Conservation (phyloP, 2,329 filamentous ascomycete genomes). For the Sarocladiaceae sp. region DNA sequence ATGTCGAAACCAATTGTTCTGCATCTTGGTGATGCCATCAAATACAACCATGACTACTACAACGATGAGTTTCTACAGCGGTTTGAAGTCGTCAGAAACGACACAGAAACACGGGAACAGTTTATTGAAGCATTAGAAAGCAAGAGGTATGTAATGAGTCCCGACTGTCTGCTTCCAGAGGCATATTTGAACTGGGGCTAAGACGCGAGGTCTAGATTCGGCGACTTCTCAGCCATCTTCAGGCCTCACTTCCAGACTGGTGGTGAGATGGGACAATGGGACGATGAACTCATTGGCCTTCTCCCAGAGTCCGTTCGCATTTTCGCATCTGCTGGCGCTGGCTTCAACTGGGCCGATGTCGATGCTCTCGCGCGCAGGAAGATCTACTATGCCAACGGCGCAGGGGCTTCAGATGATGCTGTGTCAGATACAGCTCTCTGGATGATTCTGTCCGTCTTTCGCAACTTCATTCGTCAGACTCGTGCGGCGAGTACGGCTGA, state of each 20-base stretch:
- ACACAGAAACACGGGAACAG: constrained; percentile 27
- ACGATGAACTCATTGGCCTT: constrained; percentile 52
- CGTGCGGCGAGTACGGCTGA: constrained; percentile 41
- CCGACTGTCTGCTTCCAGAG: too few species aligned
- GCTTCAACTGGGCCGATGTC: constrained; percentile 64
- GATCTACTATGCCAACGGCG: constrained; percentile 71
- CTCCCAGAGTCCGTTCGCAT: constrained; percentile 54
- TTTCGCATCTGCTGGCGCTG: constrained; percentile 61
- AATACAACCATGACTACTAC: constrained; percentile 41
- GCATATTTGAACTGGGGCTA: too few species aligned
- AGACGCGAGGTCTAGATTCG: constrained; percentile 17
- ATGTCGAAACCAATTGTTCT: constrained; percentile 30
- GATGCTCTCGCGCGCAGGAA: constrained; percentile 54
- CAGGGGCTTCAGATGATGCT: constrained; percentile 64
- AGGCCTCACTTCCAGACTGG: constrained; percentile 61
- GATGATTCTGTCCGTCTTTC: constrained; percentile 65
- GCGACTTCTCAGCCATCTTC: constrained; percentile 50
- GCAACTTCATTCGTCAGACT: constrained; percentile 61
- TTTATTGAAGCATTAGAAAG: constrained; percentile 38
- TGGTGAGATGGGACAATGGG: constrained; percentile 63
- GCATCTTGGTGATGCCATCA: constrained; percentile 41
- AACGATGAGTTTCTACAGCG: constrained; percentile 29
- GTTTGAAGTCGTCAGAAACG: constrained; percentile 36
- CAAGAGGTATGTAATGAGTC: constrained; percentile 23
- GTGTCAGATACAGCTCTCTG: constrained; percentile 71